Conservation (phyloP, 2,329 filamentous ascomycete genomes). For the Aspergillus neotritici region DNA sequence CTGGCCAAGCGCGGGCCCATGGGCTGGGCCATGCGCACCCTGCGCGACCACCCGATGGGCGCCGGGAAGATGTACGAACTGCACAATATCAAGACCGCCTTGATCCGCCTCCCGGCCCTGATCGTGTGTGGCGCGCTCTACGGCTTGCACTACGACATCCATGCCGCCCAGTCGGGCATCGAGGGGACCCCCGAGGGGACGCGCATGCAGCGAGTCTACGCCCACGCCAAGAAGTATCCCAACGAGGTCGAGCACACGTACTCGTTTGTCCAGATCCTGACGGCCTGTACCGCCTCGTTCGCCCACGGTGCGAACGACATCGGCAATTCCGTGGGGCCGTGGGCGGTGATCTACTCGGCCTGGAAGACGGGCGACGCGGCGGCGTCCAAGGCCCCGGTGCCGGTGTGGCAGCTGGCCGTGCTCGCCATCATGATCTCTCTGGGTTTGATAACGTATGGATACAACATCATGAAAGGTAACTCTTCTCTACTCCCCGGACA, state of each 20-base stretch:
- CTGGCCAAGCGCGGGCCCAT: slow-evolving; percentile 59
- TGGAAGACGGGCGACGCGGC: slow-evolving; percentile 60
- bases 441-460: slow-evolving; percentile 69
- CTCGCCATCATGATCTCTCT: slow-evolving; percentile 58
- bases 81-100: slow-evolving; percentile 59
- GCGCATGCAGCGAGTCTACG: slow-evolving; percentile 65
- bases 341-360: slow-evolving; percentile 64
- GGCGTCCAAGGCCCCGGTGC: slow-evolving; percentile 59
- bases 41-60: slow-evolving; percentile 68
- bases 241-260: slow-evolving; percentile 63
- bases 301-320: slow-evolving; percentile 72
- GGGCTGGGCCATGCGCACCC: slow-evolving; percentile 76
- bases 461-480: slow-evolving; percentile 77
- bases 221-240: slow-evolving; percentile 57
- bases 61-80: slow-evolving; percentile 68
- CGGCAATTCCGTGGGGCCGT: slow-evolving; percentile 63
- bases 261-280: slow-evolving; percentile 51
- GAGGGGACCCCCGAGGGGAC: slow-evolving; percentile 65
- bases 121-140: slow-evolving; percentile 61
- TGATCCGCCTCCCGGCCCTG: slow-evolving; percentile 64
- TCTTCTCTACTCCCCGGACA: not conserved
- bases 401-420: slow-evolving; percentile 71
- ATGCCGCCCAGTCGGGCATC: slow-evolving; percentile 66
- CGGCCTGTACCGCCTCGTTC: slow-evolving; percentile 47
- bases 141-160: slow-evolving; percentile 76